Conservation (phyloP, 2,329 filamentous ascomycete genomes). For the Trichoderma sp. region DNA sequence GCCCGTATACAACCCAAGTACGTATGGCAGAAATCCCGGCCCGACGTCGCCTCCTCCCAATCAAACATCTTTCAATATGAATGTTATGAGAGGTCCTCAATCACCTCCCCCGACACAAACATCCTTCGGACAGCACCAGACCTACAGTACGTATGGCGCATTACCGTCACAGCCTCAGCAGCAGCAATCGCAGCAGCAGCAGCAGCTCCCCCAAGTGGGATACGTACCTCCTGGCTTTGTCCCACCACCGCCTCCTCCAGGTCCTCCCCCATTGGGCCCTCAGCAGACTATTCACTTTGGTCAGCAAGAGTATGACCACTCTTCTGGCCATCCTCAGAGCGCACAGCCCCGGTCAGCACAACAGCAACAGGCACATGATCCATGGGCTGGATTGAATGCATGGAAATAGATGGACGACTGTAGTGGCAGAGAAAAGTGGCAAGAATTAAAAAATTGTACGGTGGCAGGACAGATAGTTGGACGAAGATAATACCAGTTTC, state of each 20-base stretch:
- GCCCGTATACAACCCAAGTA: constrained; percentile 61
- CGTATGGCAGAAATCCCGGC: constrained; percentile 61
- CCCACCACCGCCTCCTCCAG: constrained; percentile 66
- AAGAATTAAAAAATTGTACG: background rate
- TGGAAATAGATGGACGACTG: constrained; percentile 49
- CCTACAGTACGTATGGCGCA: constrained; percentile 43
- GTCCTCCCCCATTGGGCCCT: constrained; percentile 63
- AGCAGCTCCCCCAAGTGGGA: constrained; percentile 40
- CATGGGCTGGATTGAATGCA: constrained; percentile 57
- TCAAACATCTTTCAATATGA: constrained; percentile 55
- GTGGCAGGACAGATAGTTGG: background rate
- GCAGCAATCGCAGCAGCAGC: constrained; percentile 36
- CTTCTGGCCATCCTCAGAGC: constrained; percentile 41
- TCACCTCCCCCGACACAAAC: constrained; percentile 64
- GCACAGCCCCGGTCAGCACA: constrained; percentile 41
- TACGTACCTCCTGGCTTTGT: constrained; percentile 63
- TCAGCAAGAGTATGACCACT: constrained; percentile 41
- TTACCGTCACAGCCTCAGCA: constrained; percentile 45
- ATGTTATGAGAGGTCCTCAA: constrained; percentile 47
- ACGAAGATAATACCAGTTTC: background rate
- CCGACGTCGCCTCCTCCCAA: constrained; percentile 66
- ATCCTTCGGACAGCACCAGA: constrained; percentile 44
- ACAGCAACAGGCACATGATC: constrained; percentile 50
- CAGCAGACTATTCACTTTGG: constrained; percentile 65
- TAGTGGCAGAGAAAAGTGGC: background rate